These are phyloP conservation scores for Fusarium xylarioides DNA, from an alignment of 2,329 filamentous ascomycete genomes.

Conservation along the genomic window DNA sequence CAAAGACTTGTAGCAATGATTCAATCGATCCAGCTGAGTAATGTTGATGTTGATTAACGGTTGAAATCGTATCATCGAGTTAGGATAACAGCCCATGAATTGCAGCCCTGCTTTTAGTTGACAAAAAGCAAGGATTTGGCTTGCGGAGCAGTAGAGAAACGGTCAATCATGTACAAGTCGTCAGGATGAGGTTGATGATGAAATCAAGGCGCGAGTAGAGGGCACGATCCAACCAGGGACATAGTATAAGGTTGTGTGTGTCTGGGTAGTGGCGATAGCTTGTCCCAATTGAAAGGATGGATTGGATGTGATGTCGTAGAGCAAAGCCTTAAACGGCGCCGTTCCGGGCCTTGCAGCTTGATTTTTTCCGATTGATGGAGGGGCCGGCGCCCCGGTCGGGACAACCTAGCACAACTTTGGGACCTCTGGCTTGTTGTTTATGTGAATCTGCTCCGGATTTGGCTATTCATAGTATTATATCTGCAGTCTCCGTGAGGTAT, in stretches of 20 bases:
- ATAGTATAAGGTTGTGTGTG: neutral
- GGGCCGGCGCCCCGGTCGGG: slow-evolving; percentile 30
- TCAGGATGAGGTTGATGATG: neutral
- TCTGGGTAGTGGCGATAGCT: slow-evolving; percentile 21
- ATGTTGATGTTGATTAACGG: slow-evolving; percentile 14
- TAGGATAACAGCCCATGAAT: slow-evolving; percentile 18
- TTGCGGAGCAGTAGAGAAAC: neutral
- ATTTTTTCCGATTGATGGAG: slow-evolving; percentile 32
- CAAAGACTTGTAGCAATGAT: neutral
- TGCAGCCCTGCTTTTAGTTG: slow-evolving; percentile 24
- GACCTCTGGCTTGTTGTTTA: neutral
- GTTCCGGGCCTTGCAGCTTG: slow-evolving; percentile 21
- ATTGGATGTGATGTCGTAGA: slow-evolving; percentile 25
- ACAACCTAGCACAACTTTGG: neutral
- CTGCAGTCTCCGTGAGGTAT: neutral
- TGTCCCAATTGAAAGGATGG: slow-evolving; percentile 18
- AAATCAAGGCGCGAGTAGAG: neutral
- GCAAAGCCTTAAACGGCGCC: slow-evolving; percentile 17
- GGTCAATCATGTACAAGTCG: neutral
- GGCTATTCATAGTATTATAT: neutral
- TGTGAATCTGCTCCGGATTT: neutral
- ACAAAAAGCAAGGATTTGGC: slow-evolving; percentile 6
- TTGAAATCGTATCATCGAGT: slow-evolving; percentile 15
- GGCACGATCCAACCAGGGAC: neutral
- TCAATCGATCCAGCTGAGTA: slow-evolving; percentile 7